phyloP scores from a whole-genome alignment of 2,329 filamentous ascomycete species.

The Xenosphaeropsis pyriputrescens region DNA sequence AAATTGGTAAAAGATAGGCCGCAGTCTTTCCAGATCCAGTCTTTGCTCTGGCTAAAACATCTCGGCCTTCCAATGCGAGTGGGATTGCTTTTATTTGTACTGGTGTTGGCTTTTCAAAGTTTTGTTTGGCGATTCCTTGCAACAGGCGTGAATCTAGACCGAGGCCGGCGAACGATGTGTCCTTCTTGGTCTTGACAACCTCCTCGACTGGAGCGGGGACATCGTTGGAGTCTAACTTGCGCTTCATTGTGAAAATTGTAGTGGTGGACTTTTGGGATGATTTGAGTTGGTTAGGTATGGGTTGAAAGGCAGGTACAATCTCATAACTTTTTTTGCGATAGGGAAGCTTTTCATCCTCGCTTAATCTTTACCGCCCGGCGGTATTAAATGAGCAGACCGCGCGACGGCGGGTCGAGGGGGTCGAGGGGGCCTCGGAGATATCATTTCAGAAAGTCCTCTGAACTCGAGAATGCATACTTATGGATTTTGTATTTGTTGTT shows the following conservation, averaged over 20 bases:
- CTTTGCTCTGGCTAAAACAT: conserved; percentile 83
- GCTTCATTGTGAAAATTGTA: conserved; percentile 31
- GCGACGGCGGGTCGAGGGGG: no score
- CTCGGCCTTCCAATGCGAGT: conserved; percentile 70
- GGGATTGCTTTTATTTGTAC: conserved; percentile 84
- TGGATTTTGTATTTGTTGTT: no score
- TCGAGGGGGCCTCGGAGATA: no score
- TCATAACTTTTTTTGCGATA: no score
- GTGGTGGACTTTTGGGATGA: conserved; percentile 1
- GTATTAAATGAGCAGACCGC: no score
- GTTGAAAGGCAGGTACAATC: no score
- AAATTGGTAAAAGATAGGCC: conserved; percentile 83
- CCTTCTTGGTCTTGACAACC: conserved; percentile 11
- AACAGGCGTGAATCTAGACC: conserved; percentile 74
- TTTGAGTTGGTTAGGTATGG: no score
- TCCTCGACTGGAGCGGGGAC: conserved; percentile 25
- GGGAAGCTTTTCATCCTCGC: no score
- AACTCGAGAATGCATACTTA: no score
- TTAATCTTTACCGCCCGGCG: no score
- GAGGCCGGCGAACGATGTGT: conserved; percentile 54
- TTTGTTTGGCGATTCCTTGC: conserved; percentile 72
- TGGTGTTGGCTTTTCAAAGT: conserved; percentile 74
- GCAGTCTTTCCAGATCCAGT: conserved; percentile 96
- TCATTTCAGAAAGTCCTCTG: no score
- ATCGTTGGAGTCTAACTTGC: conserved; percentile 43